These are phyloP conservation scores for Daldinia sp. DNA, from an alignment of 2,329 filamentous ascomycete genomes.

Conservation along the genomic window DNA sequence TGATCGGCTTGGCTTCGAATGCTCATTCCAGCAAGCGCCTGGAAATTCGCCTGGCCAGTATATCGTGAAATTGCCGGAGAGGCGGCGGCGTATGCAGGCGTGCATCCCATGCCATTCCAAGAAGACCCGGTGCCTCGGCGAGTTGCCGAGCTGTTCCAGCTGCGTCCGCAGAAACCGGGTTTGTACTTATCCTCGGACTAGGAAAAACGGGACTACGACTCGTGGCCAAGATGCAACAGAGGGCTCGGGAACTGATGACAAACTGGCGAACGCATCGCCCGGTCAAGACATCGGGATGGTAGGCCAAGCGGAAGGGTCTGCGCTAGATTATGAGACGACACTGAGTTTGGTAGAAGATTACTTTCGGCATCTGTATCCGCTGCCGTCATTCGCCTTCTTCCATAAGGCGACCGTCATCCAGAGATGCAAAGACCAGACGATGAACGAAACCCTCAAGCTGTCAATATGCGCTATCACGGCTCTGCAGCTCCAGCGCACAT, in stretches of 20 bases:
- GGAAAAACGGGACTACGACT: conserved; percentile 23
- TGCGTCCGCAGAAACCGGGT: conserved; percentile 45
- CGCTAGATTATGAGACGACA: conserved; percentile 36
- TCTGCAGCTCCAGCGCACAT: conserved; percentile 48
- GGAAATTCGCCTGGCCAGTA: conserved; percentile 43
- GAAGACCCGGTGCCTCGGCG: conserved; percentile 51
- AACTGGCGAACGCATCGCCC: conserved; percentile 6
- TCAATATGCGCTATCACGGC: conserved; percentile 53
- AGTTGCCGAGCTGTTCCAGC: conserved; percentile 49
- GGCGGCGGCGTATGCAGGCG: conserved; percentile 49
- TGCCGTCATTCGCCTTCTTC: conserved; percentile 54
- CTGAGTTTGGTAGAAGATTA: conserved; percentile 48
- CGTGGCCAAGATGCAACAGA: conserved; percentile 7
- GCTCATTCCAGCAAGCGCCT: conserved; percentile 51
- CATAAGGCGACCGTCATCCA: conserved; percentile 52
- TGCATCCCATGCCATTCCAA: conserved; percentile 50
- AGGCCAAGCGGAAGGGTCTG: conserved; percentile 22
- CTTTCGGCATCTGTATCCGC: conserved; percentile 50
- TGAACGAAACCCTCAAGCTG: conserved; percentile 50
- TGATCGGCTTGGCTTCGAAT: conserved; percentile 52
- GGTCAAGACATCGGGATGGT: conserved; percentile 25
- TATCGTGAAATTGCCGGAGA: conserved; percentile 46
- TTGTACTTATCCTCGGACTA: conserved; percentile 47
- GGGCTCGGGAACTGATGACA: conserved; percentile 2
- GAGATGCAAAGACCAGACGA: conserved; percentile 49